Conservation (phyloP, 73 alveolate genomes). For the Breviolum minutum region DNA sequence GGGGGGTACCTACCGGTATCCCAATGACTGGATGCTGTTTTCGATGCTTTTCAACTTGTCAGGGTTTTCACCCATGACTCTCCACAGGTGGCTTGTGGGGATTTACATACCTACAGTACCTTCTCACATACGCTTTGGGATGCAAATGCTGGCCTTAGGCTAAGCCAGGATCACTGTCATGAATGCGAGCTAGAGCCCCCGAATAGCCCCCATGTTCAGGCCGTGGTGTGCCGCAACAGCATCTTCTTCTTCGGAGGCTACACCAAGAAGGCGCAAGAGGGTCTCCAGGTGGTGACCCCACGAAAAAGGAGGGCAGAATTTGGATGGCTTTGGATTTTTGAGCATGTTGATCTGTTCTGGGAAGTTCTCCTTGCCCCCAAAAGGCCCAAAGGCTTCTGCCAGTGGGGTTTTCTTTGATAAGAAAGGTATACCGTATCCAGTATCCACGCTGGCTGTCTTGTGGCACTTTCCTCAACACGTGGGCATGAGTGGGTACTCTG, state of each 20-base stretch:
- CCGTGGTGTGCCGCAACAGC: conserved; percentile 96
- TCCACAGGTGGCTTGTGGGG: too few species aligned
- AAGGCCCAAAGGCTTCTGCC: not conserved
- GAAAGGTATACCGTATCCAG: not conserved
- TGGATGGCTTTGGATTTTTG: too few species aligned
- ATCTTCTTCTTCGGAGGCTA: conserved; percentile 98
- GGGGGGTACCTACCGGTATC: too few species aligned
- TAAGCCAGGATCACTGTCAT: not conserved
- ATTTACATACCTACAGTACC: not conserved
- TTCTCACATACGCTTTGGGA: not conserved
- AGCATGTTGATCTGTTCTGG: too few species aligned
- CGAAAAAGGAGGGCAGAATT: not conserved
- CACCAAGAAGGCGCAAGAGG: conserved; percentile 96
- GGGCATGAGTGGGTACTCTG: not conserved
- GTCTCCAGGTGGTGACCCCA: not conserved
- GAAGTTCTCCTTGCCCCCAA: too few species aligned
- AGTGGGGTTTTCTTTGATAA: not conserved
- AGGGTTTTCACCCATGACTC: too few species aligned
- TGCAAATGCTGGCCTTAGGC: conserved; percentile 91
- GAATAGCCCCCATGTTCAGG: conserved; percentile 84
- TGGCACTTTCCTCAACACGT: not conserved
- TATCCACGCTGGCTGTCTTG: not conserved
- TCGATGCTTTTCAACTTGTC: too few species aligned
- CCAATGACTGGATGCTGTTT: too few species aligned
- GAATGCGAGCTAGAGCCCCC: conserved; percentile 90